Evolutionary conservation across 441 rosid genomes (phyloP), one percentile per base, ranked within the genome.

Genomic region (Pelargonium citronellum): DNA sequence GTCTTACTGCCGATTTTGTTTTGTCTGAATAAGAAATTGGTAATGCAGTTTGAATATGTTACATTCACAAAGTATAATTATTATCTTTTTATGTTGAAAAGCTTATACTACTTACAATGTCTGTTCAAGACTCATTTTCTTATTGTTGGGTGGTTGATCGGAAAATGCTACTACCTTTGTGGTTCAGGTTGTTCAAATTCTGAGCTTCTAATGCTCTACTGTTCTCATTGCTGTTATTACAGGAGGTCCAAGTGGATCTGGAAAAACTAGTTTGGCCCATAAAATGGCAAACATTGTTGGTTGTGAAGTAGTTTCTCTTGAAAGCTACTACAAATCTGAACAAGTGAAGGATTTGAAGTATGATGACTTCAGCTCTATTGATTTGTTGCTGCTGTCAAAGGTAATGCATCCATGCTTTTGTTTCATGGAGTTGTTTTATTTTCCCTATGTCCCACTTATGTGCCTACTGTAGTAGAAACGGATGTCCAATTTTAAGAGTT

Each of bases 191-290:
- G 65, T 53, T 67, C 41, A 58, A 53, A 51, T 71, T 47, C 67
- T 71, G 47, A 19, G 66, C 67, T 19, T 0, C 46, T 67, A 9
- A 16, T 30, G 65, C 22, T 61, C 22, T 61, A 43, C 60, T 73
- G 49, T 24, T 34, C 39, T 34, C 37, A 12, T 20, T 77, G 41
- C 69, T 77, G 57, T 70, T 70, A 70, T 80, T 80, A 80, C 84
- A 95, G 99, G 99, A 78, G 99, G 99, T 78, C 99, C 99, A 43
- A 95, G 99, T 86, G 99, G 99, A 78, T 92, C 98, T 63, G 99
- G 99, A 67, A 95, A 95, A 86, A 92, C 99, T 73, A 95, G 98
- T 84, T 74, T 95, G 89, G 99, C 99, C 69, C 98, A 88, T 83
- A 95, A 95, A 84, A 92, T 92, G 99, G 99, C 99, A 63, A 95